phyloP scores from a whole-genome alignment of 352 stramenopile genomes.

The Phytopythium boreale region DNA sequence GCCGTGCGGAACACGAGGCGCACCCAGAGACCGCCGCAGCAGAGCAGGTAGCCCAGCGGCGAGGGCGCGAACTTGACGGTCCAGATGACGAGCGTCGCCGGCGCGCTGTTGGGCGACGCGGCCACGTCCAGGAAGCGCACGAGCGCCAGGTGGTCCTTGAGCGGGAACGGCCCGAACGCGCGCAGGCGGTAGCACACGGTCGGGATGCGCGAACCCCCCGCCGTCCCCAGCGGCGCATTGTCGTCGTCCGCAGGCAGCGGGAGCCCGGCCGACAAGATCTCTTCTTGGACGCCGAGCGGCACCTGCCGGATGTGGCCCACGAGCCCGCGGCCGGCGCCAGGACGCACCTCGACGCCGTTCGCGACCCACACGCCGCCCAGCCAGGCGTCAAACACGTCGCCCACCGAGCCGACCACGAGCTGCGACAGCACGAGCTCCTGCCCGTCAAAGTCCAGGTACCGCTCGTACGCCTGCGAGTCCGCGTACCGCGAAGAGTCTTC shows the following conservation, averaged over 20 bases:
- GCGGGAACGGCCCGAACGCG: constrained; percentile 45
- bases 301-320: constrained; percentile 48
- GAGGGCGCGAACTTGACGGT: constrained; percentile 44
- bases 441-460: constrained; percentile 36
- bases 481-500: constrained; percentile 31
- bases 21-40: constrained; percentile 35
- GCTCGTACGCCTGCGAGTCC: constrained; percentile 16
- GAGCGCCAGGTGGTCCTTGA: constrained; percentile 51
- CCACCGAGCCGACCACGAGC: constrained; percentile 38
- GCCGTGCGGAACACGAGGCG: constrained; percentile 32
- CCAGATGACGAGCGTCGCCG: constrained; percentile 46
- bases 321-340: constrained; percentile 45
- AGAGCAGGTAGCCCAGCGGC: constrained; percentile 35
- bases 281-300: constrained; percentile 52
- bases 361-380: constrained; percentile 47
- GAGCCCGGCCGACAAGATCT: constrained; percentile 59
- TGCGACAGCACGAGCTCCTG: constrained; percentile 62
- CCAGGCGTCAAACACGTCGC: constrained; percentile 68
- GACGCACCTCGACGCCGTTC: constrained; percentile 30
- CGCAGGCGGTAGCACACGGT: constrained; percentile 51
- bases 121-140: constrained; percentile 64
- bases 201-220: constrained; percentile 24
- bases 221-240: constrained; percentile 3
- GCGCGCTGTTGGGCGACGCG: constrained; percentile 29
- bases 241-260: constrained; percentile 15